Base-by-base conservation (phyloP, 495 filamentous ascomycete species). In the Margaritispora aquatica region DNA sequence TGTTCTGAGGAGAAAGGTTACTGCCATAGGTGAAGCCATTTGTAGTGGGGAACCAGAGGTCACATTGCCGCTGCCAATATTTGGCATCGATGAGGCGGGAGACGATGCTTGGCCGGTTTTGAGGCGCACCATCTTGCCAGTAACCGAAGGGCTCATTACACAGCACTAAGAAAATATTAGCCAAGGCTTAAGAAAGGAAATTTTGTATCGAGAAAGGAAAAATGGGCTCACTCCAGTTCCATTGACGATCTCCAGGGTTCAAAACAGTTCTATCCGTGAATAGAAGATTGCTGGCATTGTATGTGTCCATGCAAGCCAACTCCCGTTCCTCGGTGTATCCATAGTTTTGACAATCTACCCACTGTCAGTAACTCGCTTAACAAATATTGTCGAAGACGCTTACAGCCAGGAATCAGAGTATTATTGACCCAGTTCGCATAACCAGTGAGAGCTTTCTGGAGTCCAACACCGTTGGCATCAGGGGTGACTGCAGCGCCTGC, bases 121-220 rank as follows among this genome's bases (percentile, higher is more conserved):
- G 26, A 1, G 84, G 83, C 4, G 83, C 79, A 34, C 79, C 81
- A 60, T 79, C 75, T 61, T 83, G 80, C 77, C 80, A 86, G 63
- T 78, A 84, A 58, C 71, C 79, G 50, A 84, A 75, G 0, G 85
- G 83, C 70, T 88, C 82, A 66, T 87, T 87, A 74, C 85, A 54
- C 8, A 31, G n/a, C 26, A 54, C 38, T 44, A 44, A n/a, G 17
- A n/a, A 3, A n/a, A 86, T 20, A 81, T 71, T 63, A 26, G 20
- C 26, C 15, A 49, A 15, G 23, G 2, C 46, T 49, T 20, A 24
- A 49, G 5, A 5, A 34, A 34, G 29, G 29, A 13, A n/a, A n/a
- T n/a, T n/a, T n/a, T n/a, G n/a, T n/a, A n/a, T n/a, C n/a, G n/a
- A n/a, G n/a, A n/a, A n/a, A n/a, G n/a, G n/a, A n/a, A n/a, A n/a